Evolutionary conservation across 441 rosid genomes (phyloP), one percentile per base, ranked within the genome.

Genomic region (Erodium chrysanthum): DNA sequence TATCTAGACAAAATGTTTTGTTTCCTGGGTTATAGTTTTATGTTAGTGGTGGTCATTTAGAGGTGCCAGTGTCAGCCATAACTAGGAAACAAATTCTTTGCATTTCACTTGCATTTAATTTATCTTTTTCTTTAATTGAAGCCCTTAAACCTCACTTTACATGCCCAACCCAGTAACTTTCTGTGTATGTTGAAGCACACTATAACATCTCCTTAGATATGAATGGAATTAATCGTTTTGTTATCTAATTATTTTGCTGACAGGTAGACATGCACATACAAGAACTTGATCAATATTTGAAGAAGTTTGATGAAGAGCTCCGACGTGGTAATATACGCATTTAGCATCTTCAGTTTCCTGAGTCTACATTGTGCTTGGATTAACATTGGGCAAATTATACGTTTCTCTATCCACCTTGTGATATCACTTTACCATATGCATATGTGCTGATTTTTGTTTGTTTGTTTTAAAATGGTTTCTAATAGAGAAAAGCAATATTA

Each of bases 261-360:
- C 90, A 94, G 98, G 98, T 94, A 58, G 98, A 94, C 80, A 71
- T 86, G 64, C 98, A 94, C 70, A 87, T 91, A 71, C 98, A 91
- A 67, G 96, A 91, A 76, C 95, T 91, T 66, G 98, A 93, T 87
- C 96, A 86, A 70, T 91, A 85, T 68, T 72, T 93, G 84, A 93
- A 84, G 71, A 89, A 75, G 76, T 85, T 86, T 25, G 84, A 88
- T 37, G 96, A 91, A 66, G 93, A 86, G 83, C 82, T 84, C 67
- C 91, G 91, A 61, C 85, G 86, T 70, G 97, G 97, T 93, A 78
- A 46, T 68, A 54, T 66, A 40, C 59, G 68, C 6, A 59, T 48
- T 72, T 61, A 52, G 67, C 64, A 10, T 68, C 31, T 69, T 54
- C 35, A 31, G 20, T 10, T 12, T 73, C 21, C 35, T 31, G 12